phyloP scores from a whole-genome alignment of 2,329 filamentous ascomycete genomes.

The Aspergillus chevalieri region DNA sequence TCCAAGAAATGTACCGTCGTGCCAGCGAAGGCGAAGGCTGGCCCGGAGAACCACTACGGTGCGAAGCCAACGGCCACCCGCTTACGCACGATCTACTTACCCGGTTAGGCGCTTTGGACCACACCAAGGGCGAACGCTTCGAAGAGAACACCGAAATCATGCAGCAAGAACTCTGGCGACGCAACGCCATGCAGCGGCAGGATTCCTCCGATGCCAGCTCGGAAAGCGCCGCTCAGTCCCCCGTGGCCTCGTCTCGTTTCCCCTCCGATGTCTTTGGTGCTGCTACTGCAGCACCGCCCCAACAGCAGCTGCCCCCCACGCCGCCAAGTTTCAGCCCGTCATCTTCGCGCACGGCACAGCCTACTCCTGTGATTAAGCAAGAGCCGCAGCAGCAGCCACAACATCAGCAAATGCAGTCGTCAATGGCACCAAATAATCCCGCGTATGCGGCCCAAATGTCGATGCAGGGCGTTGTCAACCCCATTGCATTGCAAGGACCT shows the following conservation, averaged over 20 bases:
- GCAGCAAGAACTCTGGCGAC: slow-evolving; percentile 50
- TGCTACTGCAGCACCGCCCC: not conserved
- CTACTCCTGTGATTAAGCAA: slow-evolving; percentile 19
- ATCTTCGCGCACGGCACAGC: slow-evolving; percentile 16
- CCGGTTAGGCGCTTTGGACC: slow-evolving; percentile 52
- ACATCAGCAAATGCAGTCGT: not conserved
- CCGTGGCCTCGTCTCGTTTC: slow-evolving; percentile 25
- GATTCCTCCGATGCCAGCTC: slow-evolving; percentile 54
- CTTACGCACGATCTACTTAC: slow-evolving; percentile 60
- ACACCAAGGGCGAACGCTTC: slow-evolving; percentile 48
- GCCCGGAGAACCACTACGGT: slow-evolving; percentile 49
- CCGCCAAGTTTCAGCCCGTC: slow-evolving; percentile 37
- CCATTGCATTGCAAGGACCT: slow-evolving; percentile 27
- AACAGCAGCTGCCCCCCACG: slow-evolving; percentile 30
- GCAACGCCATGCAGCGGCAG: slow-evolving; percentile 49
- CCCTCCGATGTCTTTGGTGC: slow-evolving; percentile 20
- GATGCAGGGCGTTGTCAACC: slow-evolving; percentile 33
- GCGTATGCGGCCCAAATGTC: slow-evolving; percentile 20
- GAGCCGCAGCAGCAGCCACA: slow-evolving; percentile 12
- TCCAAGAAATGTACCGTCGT: slow-evolving; percentile 56
- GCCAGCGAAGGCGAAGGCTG: slow-evolving; percentile 49
- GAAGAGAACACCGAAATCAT: slow-evolving; percentile 53
- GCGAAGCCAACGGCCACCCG: slow-evolving; percentile 49
- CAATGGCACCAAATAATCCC: slow-evolving; percentile 13
- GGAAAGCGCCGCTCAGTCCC: slow-evolving; percentile 46